Evolutionary conservation across 371 early-diverging fungal genomes (phyloP), one percentile per base, ranked within the genome.

Genomic region (Entomophthora muscae): DNA sequence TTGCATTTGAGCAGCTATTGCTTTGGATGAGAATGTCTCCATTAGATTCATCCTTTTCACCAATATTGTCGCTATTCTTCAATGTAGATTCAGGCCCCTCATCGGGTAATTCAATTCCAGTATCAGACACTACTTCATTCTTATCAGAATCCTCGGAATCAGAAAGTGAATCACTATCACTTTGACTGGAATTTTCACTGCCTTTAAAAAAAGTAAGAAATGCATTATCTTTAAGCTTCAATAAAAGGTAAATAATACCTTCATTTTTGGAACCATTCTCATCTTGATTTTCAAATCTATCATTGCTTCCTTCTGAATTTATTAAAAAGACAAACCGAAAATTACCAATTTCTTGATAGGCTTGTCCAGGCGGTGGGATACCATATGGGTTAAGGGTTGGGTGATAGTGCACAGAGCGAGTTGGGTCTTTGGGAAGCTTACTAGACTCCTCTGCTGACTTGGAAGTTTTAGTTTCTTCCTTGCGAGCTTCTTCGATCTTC

Each of bases 351-450:
- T 73, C 73, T 0, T 69, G 58, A 23, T 73, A 73, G 1, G 71
- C 71, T 51, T 69, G 69, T 61, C 73, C 73, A 17, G 73, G 73
- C 7, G 73, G 73, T 30, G 73, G 73, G n/a, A 69, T 71, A 42
- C 73, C 73, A 42, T 62, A 73, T 52, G 73, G 73, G 60, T 73
- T 73, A 52, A 73, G 33, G 3, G 69, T 56, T 29, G 73, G 73
- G 52, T 73, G 71, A 60, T 73, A 73, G 52, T 73, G 70, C 10
- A 73, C 69, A 0, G 73, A 73, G 52, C 71, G 66, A 10, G 69
- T 73, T 17, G 73, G 73, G 24, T 73, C 73, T 32, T 61, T 61
- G 23, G 61, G 61, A 3, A 61, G 10, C 26, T 55, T 42, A 17
- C 10, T 17, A 5, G 42, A 10, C 42, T 42, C 42, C 21, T 56